phyloP scores from a whole-genome alignment of 352 stramenopile species.

The Peronospora destructor region DNA sequence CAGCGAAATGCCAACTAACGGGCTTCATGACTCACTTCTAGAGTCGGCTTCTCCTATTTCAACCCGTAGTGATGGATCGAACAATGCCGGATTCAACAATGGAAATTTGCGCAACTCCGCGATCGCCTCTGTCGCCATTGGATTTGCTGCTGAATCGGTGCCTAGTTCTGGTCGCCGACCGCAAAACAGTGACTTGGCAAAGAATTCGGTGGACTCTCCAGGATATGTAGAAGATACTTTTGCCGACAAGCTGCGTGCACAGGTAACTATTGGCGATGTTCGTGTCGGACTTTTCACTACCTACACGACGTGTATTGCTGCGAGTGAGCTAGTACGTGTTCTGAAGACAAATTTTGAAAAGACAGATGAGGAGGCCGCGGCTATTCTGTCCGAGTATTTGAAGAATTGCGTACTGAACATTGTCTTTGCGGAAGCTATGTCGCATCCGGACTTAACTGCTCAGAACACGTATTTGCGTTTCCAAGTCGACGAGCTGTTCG shows the following conservation, averaged over 20 bases:
- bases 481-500: constrained; percentile 79
- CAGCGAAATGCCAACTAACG: constrained; percentile 30
- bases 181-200: constrained; percentile 33
- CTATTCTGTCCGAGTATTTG: constrained; percentile 40
- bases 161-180: constrained; percentile 28
- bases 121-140: constrained; percentile 46
- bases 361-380: constrained; percentile 32
- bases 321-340: constrained; percentile 38
- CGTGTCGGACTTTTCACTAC: constrained; percentile 70
- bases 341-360: constrained; percentile 62
- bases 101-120: constrained; percentile 47
- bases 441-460: constrained; percentile 38
- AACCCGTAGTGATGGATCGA: constrained; percentile 36
- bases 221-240: constrained; percentile 53
- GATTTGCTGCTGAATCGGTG: constrained; percentile 39
- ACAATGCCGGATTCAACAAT: constrained; percentile 36
- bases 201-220: constrained; percentile 29
- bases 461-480: constrained; percentile 68
- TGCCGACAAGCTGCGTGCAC: constrained; percentile 51
- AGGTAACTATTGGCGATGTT: constrained; percentile 50
- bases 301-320: constrained; percentile 51
- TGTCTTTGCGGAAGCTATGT: constrained; percentile 45
- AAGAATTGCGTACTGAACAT: constrained; percentile 44
- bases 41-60: constrained; percentile 39
- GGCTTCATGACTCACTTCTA: constrained; percentile 23